These are phyloP conservation scores for Cordyceps javanica DNA, from an alignment of 2,329 filamentous ascomycete genomes.

Conservation along the genomic window DNA sequence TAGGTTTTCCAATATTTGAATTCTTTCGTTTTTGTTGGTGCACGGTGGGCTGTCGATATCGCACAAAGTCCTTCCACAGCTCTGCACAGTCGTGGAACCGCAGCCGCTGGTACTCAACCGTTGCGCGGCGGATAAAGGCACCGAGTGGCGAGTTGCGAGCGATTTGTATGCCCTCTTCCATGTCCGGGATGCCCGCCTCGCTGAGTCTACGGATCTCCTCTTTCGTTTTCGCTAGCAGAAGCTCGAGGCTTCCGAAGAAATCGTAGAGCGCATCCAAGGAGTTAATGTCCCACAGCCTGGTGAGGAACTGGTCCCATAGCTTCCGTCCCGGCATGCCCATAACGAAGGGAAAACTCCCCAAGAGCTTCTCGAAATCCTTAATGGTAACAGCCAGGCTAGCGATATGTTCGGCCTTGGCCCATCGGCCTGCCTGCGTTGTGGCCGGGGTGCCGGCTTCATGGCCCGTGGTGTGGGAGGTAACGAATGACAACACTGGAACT, in stretches of 20 bases:
- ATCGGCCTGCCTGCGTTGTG: conserved; percentile 28
- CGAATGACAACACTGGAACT: conserved; percentile 70
- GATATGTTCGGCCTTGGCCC: conserved; percentile 43
- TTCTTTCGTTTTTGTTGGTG: conserved; percentile 58
- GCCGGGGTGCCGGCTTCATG: conserved; percentile 23
- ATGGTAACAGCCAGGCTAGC: conserved; percentile 49
- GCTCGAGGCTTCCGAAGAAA: conserved; percentile 60
- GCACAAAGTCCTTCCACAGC: conserved; percentile 78
- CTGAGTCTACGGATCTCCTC: conserved; percentile 52
- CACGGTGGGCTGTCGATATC: conserved; percentile 72
- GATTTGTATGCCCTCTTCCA: conserved; percentile 51
- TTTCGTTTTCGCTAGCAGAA: conserved; percentile 55
- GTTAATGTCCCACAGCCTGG: conserved; percentile 75
- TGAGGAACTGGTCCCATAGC: conserved; percentile 84
- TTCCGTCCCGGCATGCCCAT: conserved; percentile 63
- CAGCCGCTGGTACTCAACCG: conserved; percentile 73
- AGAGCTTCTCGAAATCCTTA: conserved; percentile 53
- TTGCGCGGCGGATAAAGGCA: conserved; percentile 67
- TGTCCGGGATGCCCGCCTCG: conserved; percentile 32
- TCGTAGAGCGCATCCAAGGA: conserved; percentile 73
- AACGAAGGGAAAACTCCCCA: conserved; percentile 44
- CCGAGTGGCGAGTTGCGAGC: conserved; percentile 74
- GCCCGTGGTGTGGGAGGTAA: conserved; percentile 64
- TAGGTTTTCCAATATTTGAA: conserved; percentile 48
- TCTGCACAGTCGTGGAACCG: conserved; percentile 72